Evolutionary conservation across 176 grass and related monocot species (phyloP).

Genomic region (Oryza glumipatula): DNA sequence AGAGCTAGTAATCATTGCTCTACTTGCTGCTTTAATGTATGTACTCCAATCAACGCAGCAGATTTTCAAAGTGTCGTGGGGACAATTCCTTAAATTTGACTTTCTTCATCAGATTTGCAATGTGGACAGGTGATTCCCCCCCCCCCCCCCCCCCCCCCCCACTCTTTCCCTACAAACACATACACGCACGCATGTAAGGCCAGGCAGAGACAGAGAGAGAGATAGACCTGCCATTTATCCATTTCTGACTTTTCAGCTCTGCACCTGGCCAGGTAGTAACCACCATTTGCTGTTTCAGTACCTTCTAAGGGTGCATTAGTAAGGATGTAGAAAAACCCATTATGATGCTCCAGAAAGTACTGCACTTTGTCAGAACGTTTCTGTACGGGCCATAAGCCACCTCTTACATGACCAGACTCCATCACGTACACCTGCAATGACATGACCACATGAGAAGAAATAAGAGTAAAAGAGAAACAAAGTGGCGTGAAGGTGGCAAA

Average conservation of each 20-base stretch:
- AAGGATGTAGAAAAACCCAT: slow-evolving; percentile 94
- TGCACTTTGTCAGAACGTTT: slow-evolving; percentile 78
- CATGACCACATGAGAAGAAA: slow-evolving; percentile 50
- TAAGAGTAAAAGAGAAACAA: slow-evolving; percentile 10
- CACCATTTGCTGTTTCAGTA: slow-evolving; percentile 47
- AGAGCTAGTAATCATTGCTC: slow-evolving; percentile 16
- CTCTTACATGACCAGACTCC: slow-evolving; percentile 65
- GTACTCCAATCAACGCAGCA: background rate
- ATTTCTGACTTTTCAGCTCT: slow-evolving; percentile 72
- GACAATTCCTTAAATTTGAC: background rate
- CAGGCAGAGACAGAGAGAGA: background rate
- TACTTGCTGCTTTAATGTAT: background rate
- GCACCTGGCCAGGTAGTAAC: slow-evolving; percentile 83
- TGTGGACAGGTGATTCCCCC: background rate
- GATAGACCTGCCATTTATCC: slow-evolving; percentile 78
- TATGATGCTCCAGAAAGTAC: slow-evolving; percentile 96
- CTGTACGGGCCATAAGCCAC: slow-evolving; percentile 66
- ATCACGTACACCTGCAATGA: slow-evolving; percentile 83
- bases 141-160: no score
- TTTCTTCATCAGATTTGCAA: background rate
- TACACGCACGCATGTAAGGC: background rate
- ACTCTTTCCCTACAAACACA: background rate
- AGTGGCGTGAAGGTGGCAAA: slow-evolving; percentile 16
- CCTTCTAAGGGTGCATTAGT: slow-evolving; percentile 71
- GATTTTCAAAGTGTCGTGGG: background rate